A percentile compares a stretch with the other conserved stretches of the same genome.
Conservation (phyloP, 2,329 filamentous ascomycete genomes). For the Periconia sp. region DNA sequence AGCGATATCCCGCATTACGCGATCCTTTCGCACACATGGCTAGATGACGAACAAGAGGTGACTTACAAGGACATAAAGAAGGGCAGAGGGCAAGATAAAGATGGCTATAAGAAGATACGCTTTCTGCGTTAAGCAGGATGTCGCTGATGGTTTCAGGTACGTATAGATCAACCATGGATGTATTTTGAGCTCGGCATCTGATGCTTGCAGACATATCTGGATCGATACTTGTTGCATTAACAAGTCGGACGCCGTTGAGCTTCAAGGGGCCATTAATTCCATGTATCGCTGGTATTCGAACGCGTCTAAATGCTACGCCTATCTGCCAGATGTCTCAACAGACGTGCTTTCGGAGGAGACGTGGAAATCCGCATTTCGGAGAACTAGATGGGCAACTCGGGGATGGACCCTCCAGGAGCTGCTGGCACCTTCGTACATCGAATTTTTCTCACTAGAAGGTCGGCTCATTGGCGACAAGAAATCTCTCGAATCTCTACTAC, state of each 20-base stretch:
- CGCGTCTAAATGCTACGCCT: background rate
- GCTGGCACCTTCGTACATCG: background rate
- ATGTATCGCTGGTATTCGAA: slow-evolving; percentile 1
- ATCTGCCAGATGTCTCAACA: background rate
- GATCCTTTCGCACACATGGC: slow-evolving; percentile 12
- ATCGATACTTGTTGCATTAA: background rate
- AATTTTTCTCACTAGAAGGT: slow-evolving; percentile 10
- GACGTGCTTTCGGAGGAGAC: background rate
- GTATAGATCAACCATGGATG: slow-evolving; percentile 1
- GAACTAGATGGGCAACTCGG: background rate
- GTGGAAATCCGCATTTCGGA: background rate
- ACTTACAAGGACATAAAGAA: slow-evolving; percentile 7
- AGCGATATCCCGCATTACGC: slow-evolving; percentile 6
- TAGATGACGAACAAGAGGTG: slow-evolving; percentile 7
- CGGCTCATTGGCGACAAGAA: slow-evolving; percentile 1
- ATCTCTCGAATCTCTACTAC: background rate
- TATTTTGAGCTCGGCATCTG: no score
- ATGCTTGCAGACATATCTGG: background rate
- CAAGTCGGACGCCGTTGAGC: background rate
- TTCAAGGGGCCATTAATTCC: background rate
- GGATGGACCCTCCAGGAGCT: background rate
- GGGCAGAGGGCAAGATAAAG: slow-evolving; percentile 4
- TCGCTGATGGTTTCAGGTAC: slow-evolving; percentile 4
- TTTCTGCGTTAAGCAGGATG: slow-evolving; percentile 12
- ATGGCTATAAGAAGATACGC: slow-evolving; percentile 8